Percentiles rank a stretch among this genome's conserved stretches.
Evolutionary conservation across 352 stramenopile genomes (phyloP).

Genomic region (Blastocystis sp.): DNA sequence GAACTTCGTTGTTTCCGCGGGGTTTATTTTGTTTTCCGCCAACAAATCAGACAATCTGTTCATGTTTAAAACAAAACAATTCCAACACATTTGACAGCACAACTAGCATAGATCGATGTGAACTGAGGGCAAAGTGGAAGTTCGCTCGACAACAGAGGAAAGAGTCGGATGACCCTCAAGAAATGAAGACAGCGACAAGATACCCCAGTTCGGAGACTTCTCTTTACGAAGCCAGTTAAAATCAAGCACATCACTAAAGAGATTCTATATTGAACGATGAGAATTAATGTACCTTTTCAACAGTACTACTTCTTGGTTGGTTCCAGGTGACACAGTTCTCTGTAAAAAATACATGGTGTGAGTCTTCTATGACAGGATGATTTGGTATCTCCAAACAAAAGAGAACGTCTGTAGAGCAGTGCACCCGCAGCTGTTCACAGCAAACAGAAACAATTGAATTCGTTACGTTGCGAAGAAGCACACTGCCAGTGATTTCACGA

Average conservation of each 20-base stretch:
- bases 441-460: not conserved
- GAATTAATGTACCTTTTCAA: not conserved
- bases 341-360: not conserved
- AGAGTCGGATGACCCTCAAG: not conserved
- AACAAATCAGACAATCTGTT: not conserved
- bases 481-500: not conserved
- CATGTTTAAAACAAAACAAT: not conserved
- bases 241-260: not conserved
- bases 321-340: not conserved
- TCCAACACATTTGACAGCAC: not conserved
- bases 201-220: conserved; percentile 12
- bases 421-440: conserved; percentile 17
- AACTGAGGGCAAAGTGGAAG: not conserved
- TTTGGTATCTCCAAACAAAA: conserved; percentile 29
- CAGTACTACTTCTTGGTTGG: too few species aligned
- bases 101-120: not conserved
- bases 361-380: conserved; percentile 36
- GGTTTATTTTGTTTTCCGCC: not conserved
- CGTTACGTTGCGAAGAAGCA: not conserved
- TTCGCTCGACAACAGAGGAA: not conserved
- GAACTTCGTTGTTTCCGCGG: conserved; percentile 10
- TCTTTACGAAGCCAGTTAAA: conserved; percentile 38
- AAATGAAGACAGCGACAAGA: not conserved
- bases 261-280: not conserved
- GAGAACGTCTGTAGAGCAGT: not conserved